These are phyloP conservation scores for Lipomyces japonicus DNA, from an alignment of 805 yeast species.

Conservation along the genomic window DNA sequence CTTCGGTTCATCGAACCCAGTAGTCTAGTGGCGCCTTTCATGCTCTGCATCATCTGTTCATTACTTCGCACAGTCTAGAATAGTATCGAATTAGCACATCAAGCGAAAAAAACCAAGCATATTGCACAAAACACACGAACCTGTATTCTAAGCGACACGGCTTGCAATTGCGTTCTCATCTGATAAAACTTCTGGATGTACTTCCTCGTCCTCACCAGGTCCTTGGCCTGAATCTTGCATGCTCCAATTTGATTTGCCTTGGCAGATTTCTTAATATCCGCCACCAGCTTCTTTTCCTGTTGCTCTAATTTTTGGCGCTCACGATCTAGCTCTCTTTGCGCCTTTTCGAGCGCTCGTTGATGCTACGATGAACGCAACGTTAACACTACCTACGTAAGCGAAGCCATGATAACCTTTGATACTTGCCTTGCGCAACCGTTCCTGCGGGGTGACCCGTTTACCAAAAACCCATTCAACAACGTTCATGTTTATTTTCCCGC, in stretches of 20 bases:
- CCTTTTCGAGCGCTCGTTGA: constrained; percentile 90
- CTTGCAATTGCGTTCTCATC: constrained; percentile 95
- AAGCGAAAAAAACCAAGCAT: not conserved
- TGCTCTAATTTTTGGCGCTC: constrained; percentile 81
- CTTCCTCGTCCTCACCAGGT: constrained; percentile 80
- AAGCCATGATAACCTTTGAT: not conserved
- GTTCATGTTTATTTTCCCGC: constrained; percentile 43
- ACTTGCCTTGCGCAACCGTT: constrained; percentile 68
- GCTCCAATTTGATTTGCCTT: constrained; percentile 84
- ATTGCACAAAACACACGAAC: constrained; percentile 1
- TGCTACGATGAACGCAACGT: constrained; percentile 55
- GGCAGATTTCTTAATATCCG: constrained; percentile 87
- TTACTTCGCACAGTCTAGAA: constrained; percentile 71
- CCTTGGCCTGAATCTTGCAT: constrained; percentile 93
- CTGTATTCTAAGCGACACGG: constrained; percentile 85
- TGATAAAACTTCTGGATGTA: constrained; percentile 79
- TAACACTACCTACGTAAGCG: not conserved
- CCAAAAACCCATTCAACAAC: constrained; percentile 95
- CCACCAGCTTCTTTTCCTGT: constrained; percentile 83
- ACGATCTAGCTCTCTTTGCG: constrained; percentile 88
- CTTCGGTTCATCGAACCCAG: constrained; percentile 81
- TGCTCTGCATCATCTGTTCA: constrained; percentile 90
- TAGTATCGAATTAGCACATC: not conserved
- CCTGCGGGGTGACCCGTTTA: constrained; percentile 89
- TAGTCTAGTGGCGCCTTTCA: constrained; percentile 88